Evolutionary conservation across 441 rosid genomes (phyloP).

Genomic region (Pelargonium australe): DNA sequence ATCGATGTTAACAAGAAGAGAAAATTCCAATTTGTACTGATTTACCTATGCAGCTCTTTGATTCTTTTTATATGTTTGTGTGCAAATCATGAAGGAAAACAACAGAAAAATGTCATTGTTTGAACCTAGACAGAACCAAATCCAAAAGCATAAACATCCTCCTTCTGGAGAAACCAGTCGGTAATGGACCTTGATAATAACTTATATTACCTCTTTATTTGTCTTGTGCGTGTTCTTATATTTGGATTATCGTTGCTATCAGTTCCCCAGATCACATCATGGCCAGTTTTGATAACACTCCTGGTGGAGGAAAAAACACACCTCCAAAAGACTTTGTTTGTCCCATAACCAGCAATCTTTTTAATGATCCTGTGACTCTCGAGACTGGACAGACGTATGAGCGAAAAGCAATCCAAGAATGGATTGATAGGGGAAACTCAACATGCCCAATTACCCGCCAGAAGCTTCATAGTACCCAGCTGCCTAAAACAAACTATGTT

Average conservation of each 20-base stretch:
- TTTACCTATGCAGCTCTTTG: conserved; percentile 29
- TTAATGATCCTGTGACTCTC: conserved; percentile 65
- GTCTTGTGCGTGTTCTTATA: conserved; percentile 20
- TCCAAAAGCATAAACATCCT: conserved; percentile 30
- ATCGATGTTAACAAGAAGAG: conserved; percentile 26
- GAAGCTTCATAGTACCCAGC: conserved; percentile 39
- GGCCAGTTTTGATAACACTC: conserved; percentile 37
- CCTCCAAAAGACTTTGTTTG: conserved; percentile 71
- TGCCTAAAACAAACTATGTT: conserved; percentile 64
- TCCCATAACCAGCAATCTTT: conserved; percentile 58
- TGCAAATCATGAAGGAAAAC: conserved; percentile 40
- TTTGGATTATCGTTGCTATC: conserved; percentile 24
- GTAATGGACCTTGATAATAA: conserved; percentile 29
- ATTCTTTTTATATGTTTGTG: conserved; percentile 14
- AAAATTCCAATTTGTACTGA: conserved; percentile 24
- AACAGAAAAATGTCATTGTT: conserved; percentile 33
- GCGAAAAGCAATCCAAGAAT: conserved; percentile 60
- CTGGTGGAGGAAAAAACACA: conserved; percentile 39
- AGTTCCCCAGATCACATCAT: conserved; percentile 38
- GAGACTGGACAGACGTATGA: conserved; percentile 86
- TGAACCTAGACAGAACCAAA: conserved; percentile 25
- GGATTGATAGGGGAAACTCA: conserved; percentile 65
- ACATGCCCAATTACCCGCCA: conserved; percentile 75
- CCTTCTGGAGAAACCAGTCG: conserved; percentile 34
- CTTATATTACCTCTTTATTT: conserved; percentile 13